A percentile compares a stretch with the other conserved stretches of the same genome.
Conservation (phyloP, 2,329 filamentous ascomycete species). For the Trichoderma brevicompactum region DNA sequence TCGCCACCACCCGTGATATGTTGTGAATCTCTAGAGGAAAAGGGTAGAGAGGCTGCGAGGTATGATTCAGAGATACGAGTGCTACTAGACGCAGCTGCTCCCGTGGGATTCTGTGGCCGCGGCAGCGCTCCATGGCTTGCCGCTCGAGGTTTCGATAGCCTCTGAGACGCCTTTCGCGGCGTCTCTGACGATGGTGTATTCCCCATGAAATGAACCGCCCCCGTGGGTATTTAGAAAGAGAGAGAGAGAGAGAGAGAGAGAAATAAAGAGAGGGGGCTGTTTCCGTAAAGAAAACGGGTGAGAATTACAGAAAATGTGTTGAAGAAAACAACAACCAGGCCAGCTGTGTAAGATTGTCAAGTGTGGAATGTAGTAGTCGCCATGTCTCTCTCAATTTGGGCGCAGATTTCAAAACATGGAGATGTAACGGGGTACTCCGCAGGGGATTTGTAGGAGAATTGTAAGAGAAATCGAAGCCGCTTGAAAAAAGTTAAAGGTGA, state of each 20-base stretch:
- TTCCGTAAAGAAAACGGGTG: neutral
- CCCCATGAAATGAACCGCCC: slow-evolving; percentile 48
- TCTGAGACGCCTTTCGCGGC: slow-evolving; percentile 48
- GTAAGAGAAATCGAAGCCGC: slow-evolving; percentile 12
- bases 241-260: neutral
- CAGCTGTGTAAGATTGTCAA: slow-evolving; percentile 20
- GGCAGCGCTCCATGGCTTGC: slow-evolving; percentile 47
- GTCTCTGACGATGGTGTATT: slow-evolving; percentile 55
- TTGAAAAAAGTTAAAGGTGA: slow-evolving; percentile 3
- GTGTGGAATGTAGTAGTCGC: slow-evolving; percentile 22
- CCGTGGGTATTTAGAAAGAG: neutral
- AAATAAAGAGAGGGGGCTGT: neutral
- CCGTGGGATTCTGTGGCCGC: slow-evolving; percentile 43
- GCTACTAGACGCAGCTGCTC: slow-evolving; percentile 26
- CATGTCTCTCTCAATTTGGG: slow-evolving; percentile 19
- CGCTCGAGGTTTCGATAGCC: slow-evolving; percentile 56
- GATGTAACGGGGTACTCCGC: slow-evolving; percentile 10
- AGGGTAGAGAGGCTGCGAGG: slow-evolving; percentile 37
- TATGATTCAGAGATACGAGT: slow-evolving; percentile 41
- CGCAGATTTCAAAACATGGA: slow-evolving; percentile 20
- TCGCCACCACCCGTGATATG: neutral
- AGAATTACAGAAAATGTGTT: neutral
- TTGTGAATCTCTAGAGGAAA: slow-evolving; percentile 23
- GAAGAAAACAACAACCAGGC: slow-evolving; percentile 10
- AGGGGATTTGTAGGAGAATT: slow-evolving; percentile 23